A percentile compares a stretch with the other conserved stretches of the same genome.
Conservation (phyloP, 768 basidiomycete genomes). For the Calocybe cyanea region DNA sequence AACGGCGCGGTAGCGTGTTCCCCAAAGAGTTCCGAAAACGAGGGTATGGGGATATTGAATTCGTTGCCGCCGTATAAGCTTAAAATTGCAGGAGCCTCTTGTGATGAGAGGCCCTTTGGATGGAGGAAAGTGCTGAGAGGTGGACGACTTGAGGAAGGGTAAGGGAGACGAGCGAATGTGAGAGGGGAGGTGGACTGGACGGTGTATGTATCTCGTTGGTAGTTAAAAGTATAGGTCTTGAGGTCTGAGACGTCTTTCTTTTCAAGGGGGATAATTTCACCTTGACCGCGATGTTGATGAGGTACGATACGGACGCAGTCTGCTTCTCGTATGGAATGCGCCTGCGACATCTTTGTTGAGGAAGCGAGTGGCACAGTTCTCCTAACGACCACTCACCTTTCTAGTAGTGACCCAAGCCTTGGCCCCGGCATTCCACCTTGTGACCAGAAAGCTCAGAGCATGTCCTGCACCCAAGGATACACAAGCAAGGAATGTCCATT, state of each 20-base stretch:
- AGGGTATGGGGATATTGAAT: slow-evolving; percentile 96
- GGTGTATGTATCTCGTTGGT: slow-evolving; percentile 92
- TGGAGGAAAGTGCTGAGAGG: slow-evolving; percentile 61
- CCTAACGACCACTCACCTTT: slow-evolving; percentile 39
- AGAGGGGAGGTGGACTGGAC: slow-evolving; percentile 52
- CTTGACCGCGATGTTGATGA: slow-evolving; percentile 76
- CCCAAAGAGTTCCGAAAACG: slow-evolving; percentile 84
- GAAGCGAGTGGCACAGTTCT: background rate
- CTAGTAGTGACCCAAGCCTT: slow-evolving; percentile 78
- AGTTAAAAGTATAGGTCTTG: slow-evolving; percentile 80
- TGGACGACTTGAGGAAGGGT: slow-evolving; percentile 76
- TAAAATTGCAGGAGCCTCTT: slow-evolving; percentile 47
- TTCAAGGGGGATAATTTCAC: slow-evolving; percentile 78
- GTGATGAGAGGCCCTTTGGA: slow-evolving; percentile 50
- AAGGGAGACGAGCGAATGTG: slow-evolving; percentile 78
- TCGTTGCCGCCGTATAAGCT: slow-evolving; percentile 88
- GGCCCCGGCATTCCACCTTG: slow-evolving; percentile 82
- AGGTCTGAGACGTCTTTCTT: slow-evolving; percentile 58
- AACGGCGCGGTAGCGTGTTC: slow-evolving; percentile 99
- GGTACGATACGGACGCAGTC: slow-evolving; percentile 82
- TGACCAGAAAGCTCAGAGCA: slow-evolving; percentile 88
- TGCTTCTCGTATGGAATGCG: slow-evolving; percentile 63
- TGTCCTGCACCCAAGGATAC: slow-evolving; percentile 82
- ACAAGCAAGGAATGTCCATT: slow-evolving; percentile 96
- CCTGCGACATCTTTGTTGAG: slow-evolving; percentile 33